Percentiles rank a stretch among this genome's conserved stretches.
These are phyloP conservation scores for Cercospora sp. DNA, from an alignment of 2,329 filamentous ascomycete species.

Conservation along the genomic window DNA sequence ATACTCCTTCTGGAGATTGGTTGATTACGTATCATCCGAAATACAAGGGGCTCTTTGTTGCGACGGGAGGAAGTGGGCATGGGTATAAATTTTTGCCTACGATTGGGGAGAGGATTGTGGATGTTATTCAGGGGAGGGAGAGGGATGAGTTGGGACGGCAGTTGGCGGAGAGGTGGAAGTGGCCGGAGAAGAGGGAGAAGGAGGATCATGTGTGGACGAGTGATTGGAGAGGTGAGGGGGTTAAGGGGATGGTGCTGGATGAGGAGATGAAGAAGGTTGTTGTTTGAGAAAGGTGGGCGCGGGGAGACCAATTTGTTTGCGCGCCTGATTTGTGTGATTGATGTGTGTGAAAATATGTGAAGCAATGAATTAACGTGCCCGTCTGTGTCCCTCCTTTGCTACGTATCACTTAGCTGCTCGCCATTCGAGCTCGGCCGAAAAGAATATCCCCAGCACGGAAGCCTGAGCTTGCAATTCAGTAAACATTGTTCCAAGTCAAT, in stretches of 20 bases:
- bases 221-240: slow-evolving; percentile 43
- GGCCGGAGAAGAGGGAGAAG: slow-evolving; percentile 44
- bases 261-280: slow-evolving; percentile 37
- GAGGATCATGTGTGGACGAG: slow-evolving; percentile 41
- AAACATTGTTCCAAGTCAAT: not conserved
- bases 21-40: slow-evolving; percentile 55
- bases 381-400: no score
- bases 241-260: slow-evolving; percentile 40
- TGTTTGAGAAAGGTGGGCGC: not conserved
- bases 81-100: slow-evolving; percentile 64
- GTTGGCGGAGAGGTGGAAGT: slow-evolving; percentile 64
- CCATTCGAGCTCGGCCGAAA: not conserved
- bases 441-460: not conserved
- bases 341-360: not conserved
- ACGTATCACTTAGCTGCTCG: no score
- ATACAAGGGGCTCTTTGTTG: slow-evolving; percentile 57
- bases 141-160: slow-evolving; percentile 44
- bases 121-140: slow-evolving; percentile 50
- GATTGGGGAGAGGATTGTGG: slow-evolving; percentile 57
- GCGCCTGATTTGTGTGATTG: not conserved
- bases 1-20: slow-evolving; percentile 58
- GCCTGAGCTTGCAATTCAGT: not conserved
- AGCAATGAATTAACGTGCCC: not conserved
- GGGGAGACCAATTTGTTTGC: not conserved
- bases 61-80: slow-evolving; percentile 63